These are phyloP conservation scores for Eucalyptus tenuipes DNA, from an alignment of 345 rosid species.

Conservation along the genomic window DNA sequence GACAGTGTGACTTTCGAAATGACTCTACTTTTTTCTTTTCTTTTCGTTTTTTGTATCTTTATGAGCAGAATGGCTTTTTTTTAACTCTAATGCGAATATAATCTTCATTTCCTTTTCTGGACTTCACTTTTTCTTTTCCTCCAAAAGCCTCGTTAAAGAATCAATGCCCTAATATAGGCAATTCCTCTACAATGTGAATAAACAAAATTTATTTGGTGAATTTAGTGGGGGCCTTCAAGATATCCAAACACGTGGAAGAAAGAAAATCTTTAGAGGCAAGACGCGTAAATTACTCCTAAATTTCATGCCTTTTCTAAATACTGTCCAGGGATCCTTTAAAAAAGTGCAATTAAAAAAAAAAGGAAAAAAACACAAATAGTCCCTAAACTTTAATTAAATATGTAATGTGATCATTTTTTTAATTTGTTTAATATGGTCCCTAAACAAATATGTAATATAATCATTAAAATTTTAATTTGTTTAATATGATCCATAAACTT, in stretches of 20 bases:
- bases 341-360: neutral
- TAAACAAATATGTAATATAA: rapidly evolving
- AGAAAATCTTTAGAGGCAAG: neutral
- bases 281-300: neutral
- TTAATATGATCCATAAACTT: rapidly evolving
- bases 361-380: too few relatives aligned
- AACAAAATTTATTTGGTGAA: neutral
- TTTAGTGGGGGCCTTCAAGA: neutral
- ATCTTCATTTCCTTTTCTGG: neutral
- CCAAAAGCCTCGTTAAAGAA: neutral
- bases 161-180: neutral
- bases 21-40: neutral
- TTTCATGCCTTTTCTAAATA: neutral
- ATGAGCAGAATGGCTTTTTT: neutral
- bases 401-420: too few relatives aligned
- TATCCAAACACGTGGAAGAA: neutral
- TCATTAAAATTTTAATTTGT: too few relatives aligned
- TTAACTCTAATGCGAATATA: neutral
- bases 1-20: neutral
- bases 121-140: neutral
- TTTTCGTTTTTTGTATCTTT: neutral
- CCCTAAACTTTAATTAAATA: too few relatives aligned
- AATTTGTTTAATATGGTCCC: neutral
- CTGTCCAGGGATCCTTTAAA: neutral
- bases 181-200: neutral